Evolutionary conservation across 495 filamentous ascomycete genomes (phyloP).

Genomic region (Achaetomiella virescens): DNA sequence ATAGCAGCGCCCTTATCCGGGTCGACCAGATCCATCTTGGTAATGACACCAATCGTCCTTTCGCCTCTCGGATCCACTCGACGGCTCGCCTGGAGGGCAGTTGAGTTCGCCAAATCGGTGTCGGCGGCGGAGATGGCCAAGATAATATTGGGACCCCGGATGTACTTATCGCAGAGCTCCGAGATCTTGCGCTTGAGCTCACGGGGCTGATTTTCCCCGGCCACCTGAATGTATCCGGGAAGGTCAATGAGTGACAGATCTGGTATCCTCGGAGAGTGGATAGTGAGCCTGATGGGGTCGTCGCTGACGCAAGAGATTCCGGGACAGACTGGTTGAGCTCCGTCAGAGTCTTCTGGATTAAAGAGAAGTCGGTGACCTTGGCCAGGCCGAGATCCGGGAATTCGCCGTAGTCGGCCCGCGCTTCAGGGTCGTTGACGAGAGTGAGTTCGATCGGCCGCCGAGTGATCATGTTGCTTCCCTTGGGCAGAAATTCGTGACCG

Average conservation of each 20-base stretch:
- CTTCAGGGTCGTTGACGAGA: conserved; percentile 88
- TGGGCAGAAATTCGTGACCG: conserved; percentile 95
- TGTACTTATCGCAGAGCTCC: conserved; percentile 97
- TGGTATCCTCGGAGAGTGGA: conserved; percentile 91
- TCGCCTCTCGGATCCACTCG: conserved; percentile 92
- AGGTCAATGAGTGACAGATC: conserved; percentile 96
- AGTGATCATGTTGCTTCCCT: conserved; percentile 98
- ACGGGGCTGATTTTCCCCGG: conserved; percentile 79
- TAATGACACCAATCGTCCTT: conserved; percentile 94
- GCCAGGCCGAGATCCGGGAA: conserved; percentile 88
- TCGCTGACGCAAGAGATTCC: conserved; percentile 88
- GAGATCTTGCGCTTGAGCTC: conserved; percentile 94
- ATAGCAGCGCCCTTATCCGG: conserved; percentile 70
- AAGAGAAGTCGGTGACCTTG: conserved; percentile 87
- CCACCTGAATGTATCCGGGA: conserved; percentile 94
- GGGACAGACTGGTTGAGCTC: conserved; percentile 93
- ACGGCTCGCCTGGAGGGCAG: conserved; percentile 82
- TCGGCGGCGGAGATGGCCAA: conserved; percentile 96
- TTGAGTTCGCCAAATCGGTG: conserved; percentile 94
- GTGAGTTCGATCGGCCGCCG: conserved; percentile 94
- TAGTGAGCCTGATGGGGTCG: conserved; percentile 91
- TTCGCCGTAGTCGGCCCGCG: conserved; percentile 88
- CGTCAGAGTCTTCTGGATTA: conserved; percentile 87
- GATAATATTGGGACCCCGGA: conserved; percentile 92
- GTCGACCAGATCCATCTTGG: conserved; percentile 98